These are phyloP conservation scores for Microbotryum intermedium DNA, from an alignment of 1,284 basidiomycete genomes.

Conservation along the genomic window DNA sequence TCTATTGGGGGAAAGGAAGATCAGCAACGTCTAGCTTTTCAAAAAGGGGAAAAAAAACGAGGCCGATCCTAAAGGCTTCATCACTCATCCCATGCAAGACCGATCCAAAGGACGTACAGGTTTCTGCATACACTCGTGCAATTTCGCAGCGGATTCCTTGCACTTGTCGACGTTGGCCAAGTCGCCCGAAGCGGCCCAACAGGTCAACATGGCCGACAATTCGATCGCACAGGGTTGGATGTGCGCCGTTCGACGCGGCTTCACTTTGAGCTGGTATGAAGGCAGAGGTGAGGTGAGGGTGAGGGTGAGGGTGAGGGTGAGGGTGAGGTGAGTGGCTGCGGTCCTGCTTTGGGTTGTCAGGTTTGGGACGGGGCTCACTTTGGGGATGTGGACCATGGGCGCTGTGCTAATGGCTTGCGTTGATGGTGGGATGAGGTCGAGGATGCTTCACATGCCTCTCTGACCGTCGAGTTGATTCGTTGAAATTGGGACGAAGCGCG, in stretches of 20 bases:
- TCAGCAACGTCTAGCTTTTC: slow-evolving; percentile 33
- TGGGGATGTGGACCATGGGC: slow-evolving; percentile 22
- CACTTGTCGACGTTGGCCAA: slow-evolving; percentile 56
- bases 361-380: slow-evolving; percentile 1
- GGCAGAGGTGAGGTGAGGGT: background rate
- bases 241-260: slow-evolving; percentile 61
- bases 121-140: slow-evolving; percentile 80
- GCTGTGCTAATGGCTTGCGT: background rate
- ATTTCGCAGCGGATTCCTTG: slow-evolving; percentile 53
- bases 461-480: too few relatives aligned
- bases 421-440: too few relatives aligned
- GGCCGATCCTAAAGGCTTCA: too few relatives aligned
- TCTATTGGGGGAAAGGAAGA: slow-evolving; percentile 1
- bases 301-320: background rate
- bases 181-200: slow-evolving; percentile 80
- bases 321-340: background rate
- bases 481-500: too few relatives aligned
- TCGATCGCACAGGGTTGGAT: slow-evolving; percentile 63
- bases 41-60: background rate
- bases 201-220: slow-evolving; percentile 73
- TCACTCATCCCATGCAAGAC: too few relatives aligned
- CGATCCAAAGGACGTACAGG: slow-evolving; percentile 51
- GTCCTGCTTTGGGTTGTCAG: too few relatives aligned
- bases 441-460: too few relatives aligned
- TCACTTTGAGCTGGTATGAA: slow-evolving; percentile 66